Conservation (phyloP, 306 rosid genomes). For the Canavalia gladiata region DNA sequence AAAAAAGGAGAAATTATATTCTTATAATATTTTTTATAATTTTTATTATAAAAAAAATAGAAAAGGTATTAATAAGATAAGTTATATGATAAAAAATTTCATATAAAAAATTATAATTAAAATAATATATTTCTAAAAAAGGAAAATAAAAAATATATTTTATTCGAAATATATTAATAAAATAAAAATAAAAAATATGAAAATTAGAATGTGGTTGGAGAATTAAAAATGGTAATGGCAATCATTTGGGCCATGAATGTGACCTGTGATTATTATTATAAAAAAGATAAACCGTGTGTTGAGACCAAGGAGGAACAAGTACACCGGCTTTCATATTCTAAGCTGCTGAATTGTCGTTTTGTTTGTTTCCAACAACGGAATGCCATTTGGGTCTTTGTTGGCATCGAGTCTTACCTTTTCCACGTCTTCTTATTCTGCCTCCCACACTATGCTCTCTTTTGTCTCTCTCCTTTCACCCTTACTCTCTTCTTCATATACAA, state of each 20-base stretch:
- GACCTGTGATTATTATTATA: background rate
- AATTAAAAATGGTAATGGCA: too few species aligned
- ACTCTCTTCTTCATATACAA: slow-evolving; percentile 1
- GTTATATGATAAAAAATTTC: too few species aligned
- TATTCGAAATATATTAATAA: too few species aligned
- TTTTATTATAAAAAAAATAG: too few species aligned
- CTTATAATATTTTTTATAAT: too few species aligned
- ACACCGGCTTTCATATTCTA: slow-evolving; percentile 58
- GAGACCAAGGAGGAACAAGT: slow-evolving; percentile 25
- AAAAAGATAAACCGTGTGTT: slow-evolving; percentile 23
- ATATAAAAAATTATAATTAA: too few species aligned
- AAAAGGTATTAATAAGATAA: too few species aligned
- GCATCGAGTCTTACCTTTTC: slow-evolving; percentile 54
- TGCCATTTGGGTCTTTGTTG: slow-evolving; percentile 78
- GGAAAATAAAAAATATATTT: too few species aligned
- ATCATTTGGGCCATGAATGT: background rate
- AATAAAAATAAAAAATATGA: too few species aligned
- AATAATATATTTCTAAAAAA: too few species aligned
- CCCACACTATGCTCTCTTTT: slow-evolving; percentile 21
- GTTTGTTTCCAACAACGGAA: slow-evolving; percentile 43
- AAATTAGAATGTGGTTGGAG: too few species aligned
- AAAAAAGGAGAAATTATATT: too few species aligned
- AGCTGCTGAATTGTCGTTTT: slow-evolving; percentile 40
- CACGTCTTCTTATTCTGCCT: slow-evolving; percentile 53
- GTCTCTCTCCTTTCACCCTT: background rate